phyloP scores from a whole-genome alignment of 257 asterid genomes.

The Solanum bukasovii region DNA sequence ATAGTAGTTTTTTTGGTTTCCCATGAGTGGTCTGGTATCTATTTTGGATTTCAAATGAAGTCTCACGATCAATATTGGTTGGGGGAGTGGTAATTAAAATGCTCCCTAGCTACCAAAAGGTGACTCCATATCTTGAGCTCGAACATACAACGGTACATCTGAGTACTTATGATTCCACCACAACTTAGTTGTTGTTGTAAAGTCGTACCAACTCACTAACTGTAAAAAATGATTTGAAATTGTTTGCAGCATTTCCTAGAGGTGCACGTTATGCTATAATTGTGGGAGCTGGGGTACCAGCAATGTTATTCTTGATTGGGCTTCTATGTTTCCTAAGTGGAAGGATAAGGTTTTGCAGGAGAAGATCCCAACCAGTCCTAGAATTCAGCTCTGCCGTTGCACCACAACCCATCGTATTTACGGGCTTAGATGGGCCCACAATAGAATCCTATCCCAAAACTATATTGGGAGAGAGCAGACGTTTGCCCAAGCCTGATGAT shows the following conservation, averaged over 20 bases:
- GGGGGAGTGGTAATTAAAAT: too few relatives aligned
- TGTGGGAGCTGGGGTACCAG: constrained; percentile 36
- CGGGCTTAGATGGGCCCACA: constrained; percentile 29
- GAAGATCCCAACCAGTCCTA: constrained; percentile 5
- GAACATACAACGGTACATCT: too few relatives aligned
- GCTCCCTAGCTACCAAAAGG: not conserved
- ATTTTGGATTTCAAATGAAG: too few relatives aligned
- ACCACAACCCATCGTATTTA: constrained; percentile 2
- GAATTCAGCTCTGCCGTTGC: constrained; percentile 11
- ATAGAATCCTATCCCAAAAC: constrained; percentile 48
- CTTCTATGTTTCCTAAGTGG: constrained; percentile 15
- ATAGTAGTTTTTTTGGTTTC: not conserved
- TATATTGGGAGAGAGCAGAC: constrained; percentile 35
- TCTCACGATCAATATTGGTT: too few relatives aligned
- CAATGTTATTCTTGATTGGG: constrained; percentile 26
- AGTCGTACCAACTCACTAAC: not conserved
- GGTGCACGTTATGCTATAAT: constrained; percentile 27
- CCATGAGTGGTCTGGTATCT: not conserved
- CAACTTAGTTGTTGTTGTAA: too few relatives aligned
- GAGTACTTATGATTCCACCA: too few relatives aligned
- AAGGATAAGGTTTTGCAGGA: constrained; percentile 4
- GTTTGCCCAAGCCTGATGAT: constrained; percentile 37
- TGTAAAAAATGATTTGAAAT: not conserved
- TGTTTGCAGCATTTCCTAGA: constrained; percentile 27
- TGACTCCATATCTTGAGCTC: not conserved